These are phyloP conservation scores for Termitomyces sp. DNA, from an alignment of 1,284 basidiomycete genomes.

Conservation along the genomic window DNA sequence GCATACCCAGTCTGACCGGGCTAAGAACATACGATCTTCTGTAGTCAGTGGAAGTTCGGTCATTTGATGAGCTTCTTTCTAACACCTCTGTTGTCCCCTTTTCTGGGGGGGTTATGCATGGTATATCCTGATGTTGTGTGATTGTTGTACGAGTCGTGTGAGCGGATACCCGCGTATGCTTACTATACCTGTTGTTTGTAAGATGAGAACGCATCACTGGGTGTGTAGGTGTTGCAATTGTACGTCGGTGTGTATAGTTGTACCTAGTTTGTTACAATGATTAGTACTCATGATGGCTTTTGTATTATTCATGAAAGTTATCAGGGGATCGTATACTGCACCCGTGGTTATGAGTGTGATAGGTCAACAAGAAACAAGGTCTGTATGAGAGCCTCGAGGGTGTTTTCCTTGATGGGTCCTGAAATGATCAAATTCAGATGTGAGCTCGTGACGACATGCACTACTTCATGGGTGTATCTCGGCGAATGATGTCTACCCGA, in stretches of 20 bases:
- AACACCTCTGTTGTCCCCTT: not conserved
- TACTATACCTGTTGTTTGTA: not conserved
- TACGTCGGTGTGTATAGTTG: not conserved
- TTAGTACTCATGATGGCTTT: not conserved
- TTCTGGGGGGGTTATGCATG: no score
- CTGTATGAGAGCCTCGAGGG: no score
- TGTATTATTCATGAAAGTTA: not conserved
- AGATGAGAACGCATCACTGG: not conserved
- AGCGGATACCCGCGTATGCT: not conserved
- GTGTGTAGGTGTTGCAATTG: not conserved
- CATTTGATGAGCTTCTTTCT: not conserved
- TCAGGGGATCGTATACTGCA: not conserved
- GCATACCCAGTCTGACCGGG: not conserved
- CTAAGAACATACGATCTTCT: conserved; percentile 4
- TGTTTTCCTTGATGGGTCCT: no score
- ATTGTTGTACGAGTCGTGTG: not conserved
- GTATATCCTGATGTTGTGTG: not conserved
- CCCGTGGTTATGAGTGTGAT: not conserved
- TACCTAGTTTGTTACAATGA: not conserved
- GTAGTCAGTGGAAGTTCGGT: conserved; percentile 10
- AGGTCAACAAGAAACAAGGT: no score
- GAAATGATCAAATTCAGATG: no score
- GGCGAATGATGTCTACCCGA: no score
- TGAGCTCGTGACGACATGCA: no score
- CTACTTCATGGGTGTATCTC: no score